These are phyloP conservation scores for Aspergillus sp. DNA, from an alignment of 2,329 filamentous ascomycete genomes.

Conservation along the genomic window DNA sequence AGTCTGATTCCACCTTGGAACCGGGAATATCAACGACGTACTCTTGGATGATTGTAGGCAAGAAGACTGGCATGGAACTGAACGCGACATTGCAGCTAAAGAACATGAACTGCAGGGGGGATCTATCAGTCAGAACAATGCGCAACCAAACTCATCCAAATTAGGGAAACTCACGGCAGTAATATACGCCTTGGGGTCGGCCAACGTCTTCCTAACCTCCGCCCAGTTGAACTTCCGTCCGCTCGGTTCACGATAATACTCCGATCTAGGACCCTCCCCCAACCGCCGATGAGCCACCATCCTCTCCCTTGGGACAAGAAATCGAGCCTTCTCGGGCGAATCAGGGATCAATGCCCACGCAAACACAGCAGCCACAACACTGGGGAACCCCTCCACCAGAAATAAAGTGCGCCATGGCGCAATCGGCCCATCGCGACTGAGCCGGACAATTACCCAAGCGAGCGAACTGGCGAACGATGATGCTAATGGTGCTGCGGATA, in stretches of 20 bases:
- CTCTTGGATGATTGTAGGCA: slow-evolving; percentile 68
- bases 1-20: too few species aligned
- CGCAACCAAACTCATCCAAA: background rate
- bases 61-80: slow-evolving; percentile 76
- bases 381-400: slow-evolving; percentile 76
- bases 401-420: slow-evolving; percentile 82
- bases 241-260: slow-evolving; percentile 20
- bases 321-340: slow-evolving; percentile 57
- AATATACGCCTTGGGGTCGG: slow-evolving; percentile 63
- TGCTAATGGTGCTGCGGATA: slow-evolving; percentile 61
- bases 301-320: slow-evolving; percentile 55
- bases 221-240: slow-evolving; percentile 41
- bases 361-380: slow-evolving; percentile 62
- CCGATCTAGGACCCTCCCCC: slow-evolving; percentile 40
- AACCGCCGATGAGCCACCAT: slow-evolving; percentile 65
- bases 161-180: slow-evolving; percentile 47
- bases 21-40: slow-evolving; percentile 15
- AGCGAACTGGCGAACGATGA: slow-evolving; percentile 66
- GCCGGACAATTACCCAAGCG: slow-evolving; percentile 64
- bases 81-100: slow-evolving; percentile 85
- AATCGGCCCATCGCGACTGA: slow-evolving; percentile 58
- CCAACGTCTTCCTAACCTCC: slow-evolving; percentile 52
- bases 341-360: slow-evolving; percentile 73
- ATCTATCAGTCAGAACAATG: background rate
- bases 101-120: slow-evolving; percentile 55